phyloP scores from a whole-genome alignment of 805 yeast species.

The Yamadazyma sp. region DNA sequence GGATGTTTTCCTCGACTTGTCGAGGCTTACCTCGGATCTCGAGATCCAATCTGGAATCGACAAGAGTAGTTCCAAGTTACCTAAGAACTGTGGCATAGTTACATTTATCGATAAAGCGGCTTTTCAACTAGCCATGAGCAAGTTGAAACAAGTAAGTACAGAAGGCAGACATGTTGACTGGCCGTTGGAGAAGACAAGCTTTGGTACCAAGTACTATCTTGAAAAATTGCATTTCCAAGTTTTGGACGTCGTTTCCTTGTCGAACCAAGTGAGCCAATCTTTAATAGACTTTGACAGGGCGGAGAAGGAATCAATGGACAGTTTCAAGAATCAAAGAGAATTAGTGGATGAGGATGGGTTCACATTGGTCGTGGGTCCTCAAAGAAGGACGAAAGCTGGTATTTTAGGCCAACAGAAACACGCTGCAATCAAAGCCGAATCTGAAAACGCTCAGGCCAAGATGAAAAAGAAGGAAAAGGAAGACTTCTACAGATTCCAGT shows the following conservation, averaged over 20 bases:
- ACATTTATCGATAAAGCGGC: constrained; percentile 73
- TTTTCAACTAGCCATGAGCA: constrained; percentile 59
- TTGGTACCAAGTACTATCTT: constrained; percentile 44
- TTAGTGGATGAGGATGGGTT: constrained; percentile 92
- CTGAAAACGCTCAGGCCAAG: constrained; percentile 45
- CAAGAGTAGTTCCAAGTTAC: constrained; percentile 47
- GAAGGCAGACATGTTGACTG: constrained; percentile 30
- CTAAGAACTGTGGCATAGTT: constrained; percentile 72
- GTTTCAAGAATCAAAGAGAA: constrained; percentile 53
- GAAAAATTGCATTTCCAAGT: constrained; percentile 31
- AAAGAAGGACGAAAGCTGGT: constrained; percentile 77
- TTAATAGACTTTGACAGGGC: constrained; percentile 67
- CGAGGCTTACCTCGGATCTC: constrained; percentile 59
- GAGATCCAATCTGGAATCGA: constrained; percentile 26
- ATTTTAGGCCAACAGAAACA: constrained; percentile 55
- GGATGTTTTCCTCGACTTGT: constrained; percentile 52
- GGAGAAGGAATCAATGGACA: constrained; percentile 62
- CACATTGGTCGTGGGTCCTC: constrained; percentile 84
- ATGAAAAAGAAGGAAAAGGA: constrained; percentile 73
- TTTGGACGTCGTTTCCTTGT: constrained; percentile 52
- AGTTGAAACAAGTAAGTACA: constrained; percentile 52
- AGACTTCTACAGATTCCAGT: constrained; percentile 95
- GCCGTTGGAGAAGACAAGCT: constrained; percentile 31
- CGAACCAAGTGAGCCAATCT: constrained; percentile 56
- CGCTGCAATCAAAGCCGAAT: constrained; percentile 34